Percentiles rank a stretch among this genome's conserved stretches.
Evolutionary conservation across 2,329 filamentous ascomycete species (phyloP).

Genomic region (Xylogone sp.): DNA sequence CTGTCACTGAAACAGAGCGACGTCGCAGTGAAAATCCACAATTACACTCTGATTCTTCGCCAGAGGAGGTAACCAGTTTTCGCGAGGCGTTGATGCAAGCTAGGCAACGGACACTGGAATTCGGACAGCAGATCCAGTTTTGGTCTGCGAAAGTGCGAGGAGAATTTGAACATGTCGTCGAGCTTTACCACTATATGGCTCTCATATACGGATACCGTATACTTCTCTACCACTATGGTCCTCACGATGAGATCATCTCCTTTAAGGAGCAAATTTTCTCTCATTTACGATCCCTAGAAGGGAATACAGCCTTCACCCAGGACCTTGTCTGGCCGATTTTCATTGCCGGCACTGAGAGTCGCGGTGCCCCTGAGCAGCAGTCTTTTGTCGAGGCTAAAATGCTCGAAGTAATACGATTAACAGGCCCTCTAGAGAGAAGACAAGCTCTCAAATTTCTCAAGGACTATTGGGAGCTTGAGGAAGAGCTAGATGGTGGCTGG

Average conservation of each 20-base stretch:
- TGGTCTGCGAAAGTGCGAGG: not conserved
- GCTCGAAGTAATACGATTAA: constrained; percentile 2
- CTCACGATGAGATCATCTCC: not conserved
- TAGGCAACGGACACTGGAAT: not conserved
- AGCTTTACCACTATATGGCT: constrained; percentile 3
- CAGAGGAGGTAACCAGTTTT: not conserved
- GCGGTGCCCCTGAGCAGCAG: constrained; percentile 1
- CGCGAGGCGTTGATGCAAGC: constrained; percentile 1
- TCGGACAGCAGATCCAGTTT: constrained; percentile 1
- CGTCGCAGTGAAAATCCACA: not conserved
- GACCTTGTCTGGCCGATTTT: constrained; percentile 6
- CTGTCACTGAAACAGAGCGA: constrained; percentile 2
- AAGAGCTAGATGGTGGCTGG: not conserved
- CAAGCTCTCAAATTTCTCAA: constrained; percentile 3
- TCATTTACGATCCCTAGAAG: not conserved
- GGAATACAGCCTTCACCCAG: constrained; percentile 1
- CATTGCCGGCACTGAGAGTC: constrained; percentile 4
- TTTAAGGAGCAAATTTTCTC: constrained; percentile 1
- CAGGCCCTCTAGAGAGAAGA: constrained; percentile 1
- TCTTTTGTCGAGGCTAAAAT: constrained; percentile 2
- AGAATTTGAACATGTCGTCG: constrained; percentile 5
- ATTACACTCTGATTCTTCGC: not conserved
- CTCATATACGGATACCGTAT: constrained; percentile 3
- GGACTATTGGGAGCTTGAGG: constrained; percentile 1
- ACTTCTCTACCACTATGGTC: not conserved